phyloP scores from a whole-genome alignment of 2,329 filamentous ascomycete species.

The Colletotrichum gloeosporioides region DNA sequence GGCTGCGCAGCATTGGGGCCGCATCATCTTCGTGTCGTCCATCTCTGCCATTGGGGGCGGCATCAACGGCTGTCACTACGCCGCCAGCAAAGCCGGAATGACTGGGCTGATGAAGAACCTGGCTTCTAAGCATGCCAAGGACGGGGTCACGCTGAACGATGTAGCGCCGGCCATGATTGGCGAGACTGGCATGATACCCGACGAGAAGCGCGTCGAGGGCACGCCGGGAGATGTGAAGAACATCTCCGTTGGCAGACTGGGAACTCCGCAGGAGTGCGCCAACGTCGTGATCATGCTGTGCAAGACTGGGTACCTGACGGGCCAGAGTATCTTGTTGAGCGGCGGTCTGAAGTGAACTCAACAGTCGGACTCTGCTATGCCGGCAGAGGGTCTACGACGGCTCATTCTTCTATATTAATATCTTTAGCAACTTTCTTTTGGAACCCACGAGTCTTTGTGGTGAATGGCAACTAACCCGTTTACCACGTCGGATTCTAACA shows the following conservation, averaged over 20 bases:
- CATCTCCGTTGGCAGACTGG: slow-evolving; percentile 64
- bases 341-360: slow-evolving; percentile 53
- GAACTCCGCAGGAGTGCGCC: slow-evolving; percentile 63
- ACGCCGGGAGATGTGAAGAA: slow-evolving; percentile 64
- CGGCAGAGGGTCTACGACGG: background rate
- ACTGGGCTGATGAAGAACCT: slow-evolving; percentile 71
- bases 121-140: slow-evolving; percentile 60
- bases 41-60: slow-evolving; percentile 68
- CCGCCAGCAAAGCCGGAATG: slow-evolving; percentile 66
- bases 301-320: slow-evolving; percentile 65
- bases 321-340: slow-evolving; percentile 58
- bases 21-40: slow-evolving; percentile 68
- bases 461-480: background rate
- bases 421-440: background rate
- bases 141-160: slow-evolving; percentile 70
- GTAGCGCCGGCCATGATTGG: slow-evolving; percentile 75
- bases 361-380: background rate
- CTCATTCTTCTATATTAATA: background rate
- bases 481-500: background rate
- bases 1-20: slow-evolving; percentile 64
- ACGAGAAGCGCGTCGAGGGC: slow-evolving; percentile 53
- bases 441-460: background rate
- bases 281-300: slow-evolving; percentile 66
- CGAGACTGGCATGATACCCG: slow-evolving; percentile 66
- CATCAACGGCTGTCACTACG: slow-evolving; percentile 67